Conservation (phyloP, 768 basidiomycete genomes). For the Lanmaoa rubissima region DNA sequence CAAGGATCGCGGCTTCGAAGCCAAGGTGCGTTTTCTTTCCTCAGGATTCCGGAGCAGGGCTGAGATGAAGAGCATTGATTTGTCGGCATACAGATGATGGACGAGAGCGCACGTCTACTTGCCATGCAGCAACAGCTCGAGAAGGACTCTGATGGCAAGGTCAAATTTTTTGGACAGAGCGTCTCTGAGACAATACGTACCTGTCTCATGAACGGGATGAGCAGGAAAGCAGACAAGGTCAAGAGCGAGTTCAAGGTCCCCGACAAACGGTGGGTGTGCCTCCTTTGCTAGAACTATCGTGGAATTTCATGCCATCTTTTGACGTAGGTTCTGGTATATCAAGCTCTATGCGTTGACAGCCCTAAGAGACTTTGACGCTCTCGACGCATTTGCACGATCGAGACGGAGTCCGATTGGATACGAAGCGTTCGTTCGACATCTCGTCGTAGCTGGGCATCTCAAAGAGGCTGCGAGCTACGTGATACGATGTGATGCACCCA, state of each 20-base stretch:
- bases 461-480: slow-evolving; percentile 82
- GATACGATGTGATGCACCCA: slow-evolving; percentile 77
- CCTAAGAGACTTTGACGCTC: slow-evolving; percentile 79
- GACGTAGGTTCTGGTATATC: slow-evolving; percentile 84
- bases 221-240: slow-evolving; percentile 87
- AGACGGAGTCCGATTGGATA: slow-evolving; percentile 95
- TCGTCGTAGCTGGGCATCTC: slow-evolving; percentile 68
- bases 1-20: slow-evolving; percentile 87
- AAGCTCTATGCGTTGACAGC: slow-evolving; percentile 82
- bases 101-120: slow-evolving; percentile 78
- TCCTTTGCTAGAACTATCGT: background rate
- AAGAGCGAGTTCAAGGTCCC: slow-evolving; percentile 90
- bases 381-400: slow-evolving; percentile 83
- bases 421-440: slow-evolving; percentile 81
- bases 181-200: slow-evolving; percentile 83
- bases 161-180: slow-evolving; percentile 78
- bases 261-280: slow-evolving; percentile 74
- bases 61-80: background rate
- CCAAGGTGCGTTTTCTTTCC: slow-evolving; percentile 57
- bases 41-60: too few relatives aligned
- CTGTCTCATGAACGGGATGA: slow-evolving; percentile 75
- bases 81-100: slow-evolving; percentile 70
- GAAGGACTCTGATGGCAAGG: slow-evolving; percentile 76
- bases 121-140: slow-evolving; percentile 83
- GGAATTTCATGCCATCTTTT: background rate